Evolutionary conservation across 441 rosid species (phyloP), one percentile per base, ranked within the genome.

Genomic region (Daphne laureola): DNA sequence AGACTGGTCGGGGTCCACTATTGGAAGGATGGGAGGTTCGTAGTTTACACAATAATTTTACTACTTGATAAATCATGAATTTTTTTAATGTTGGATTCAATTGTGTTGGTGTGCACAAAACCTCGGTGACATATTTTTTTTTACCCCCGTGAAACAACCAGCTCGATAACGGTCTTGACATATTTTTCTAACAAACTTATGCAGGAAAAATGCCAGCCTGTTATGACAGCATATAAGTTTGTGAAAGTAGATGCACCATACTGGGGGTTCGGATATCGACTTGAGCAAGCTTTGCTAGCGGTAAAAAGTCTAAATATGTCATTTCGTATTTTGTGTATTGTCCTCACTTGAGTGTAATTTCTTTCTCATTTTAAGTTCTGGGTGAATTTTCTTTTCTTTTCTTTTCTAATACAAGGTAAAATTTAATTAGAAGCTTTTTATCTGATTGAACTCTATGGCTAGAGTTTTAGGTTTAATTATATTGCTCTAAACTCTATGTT

Each of bases 211-310:
- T 75, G 85, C 63, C 59, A 66, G 55, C 87, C 87, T 9, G 83
- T 84, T 21, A 81, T 84, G 91, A 84, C 85, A 27, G 85, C 83
- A 12, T 81, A 78, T 61, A 84, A 84, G 54, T 68, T 84, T 71
- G 77, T 84, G 43, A 79, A 76, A n/a, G 53, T 84, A 31, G 91
- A 84, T 71, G 87, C 85, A 41, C 83, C 87, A 1, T 81, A 84
- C 56, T 81, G 91, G 87, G 87, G 91, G 17, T 84, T 84, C 46
- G 85, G 87, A 54, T 73, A 70, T 67, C 80, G 83, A 47, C 72
- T 84, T 18, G 87, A 81, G 43, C 85, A 79, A 69, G 83, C 87
- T 67, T 62, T 79, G 64, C 53, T 84, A 43, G 72, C 80, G 66
- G 91, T 81, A 81, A 66, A 14, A 13, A 41, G 38, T 57, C 55